phyloP scores from a whole-genome alignment of 2,329 filamentous ascomycete species.

The Ascochyta lentis region DNA sequence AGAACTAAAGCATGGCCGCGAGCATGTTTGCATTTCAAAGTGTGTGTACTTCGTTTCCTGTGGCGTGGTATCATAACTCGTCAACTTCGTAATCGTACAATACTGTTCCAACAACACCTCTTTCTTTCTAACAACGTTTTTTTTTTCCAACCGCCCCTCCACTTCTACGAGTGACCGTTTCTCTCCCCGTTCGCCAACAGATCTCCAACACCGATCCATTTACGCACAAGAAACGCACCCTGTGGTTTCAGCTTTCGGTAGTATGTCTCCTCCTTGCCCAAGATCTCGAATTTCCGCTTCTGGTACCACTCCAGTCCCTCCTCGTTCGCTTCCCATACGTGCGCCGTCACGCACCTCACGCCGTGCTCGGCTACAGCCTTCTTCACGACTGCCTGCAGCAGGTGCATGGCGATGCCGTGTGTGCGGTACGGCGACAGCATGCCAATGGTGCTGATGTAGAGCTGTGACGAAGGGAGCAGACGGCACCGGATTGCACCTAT shows the following conservation, averaged over 20 bases:
- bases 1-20: neutral
- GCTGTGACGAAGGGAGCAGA: conserved; percentile 49
- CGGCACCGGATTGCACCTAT: conserved; percentile 58
- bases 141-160: too few species aligned
- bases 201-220: conserved; percentile 49
- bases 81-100: neutral
- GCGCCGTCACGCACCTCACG: conserved; percentile 62
- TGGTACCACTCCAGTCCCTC: conserved; percentile 67
- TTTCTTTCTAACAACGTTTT: too few species aligned
- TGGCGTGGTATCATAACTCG: conserved; percentile 6
- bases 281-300: conserved; percentile 62
- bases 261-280: conserved; percentile 61
- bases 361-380: conserved; percentile 59
- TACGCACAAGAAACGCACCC: conserved; percentile 61
- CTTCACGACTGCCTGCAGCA: conserved; percentile 56
- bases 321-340: conserved; percentile 69
- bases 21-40: neutral
- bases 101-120: too few species aligned
- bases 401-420: conserved; percentile 62
- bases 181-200: conserved; percentile 21
- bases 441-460: conserved; percentile 69
- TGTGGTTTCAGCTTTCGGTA: conserved; percentile 65
- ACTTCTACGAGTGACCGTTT: neutral
- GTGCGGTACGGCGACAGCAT: conserved; percentile 66
- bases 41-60: neutral